Base-by-base conservation (phyloP, 148 eudicot genomes). In the Dysphania ambrosioides region DNA sequence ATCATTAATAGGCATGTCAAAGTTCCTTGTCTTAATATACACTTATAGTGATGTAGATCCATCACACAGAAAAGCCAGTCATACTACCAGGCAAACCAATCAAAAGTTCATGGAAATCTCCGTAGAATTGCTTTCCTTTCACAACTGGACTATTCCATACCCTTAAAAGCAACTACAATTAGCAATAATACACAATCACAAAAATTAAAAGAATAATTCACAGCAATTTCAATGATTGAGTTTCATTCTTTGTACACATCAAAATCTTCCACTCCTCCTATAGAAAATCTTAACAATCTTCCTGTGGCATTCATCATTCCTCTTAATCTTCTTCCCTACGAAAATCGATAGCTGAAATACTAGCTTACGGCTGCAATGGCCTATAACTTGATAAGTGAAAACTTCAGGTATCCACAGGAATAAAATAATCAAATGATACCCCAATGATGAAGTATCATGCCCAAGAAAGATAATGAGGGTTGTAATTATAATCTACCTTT, bases 1-100 rank as follows among this genome's bases (percentile, higher is more conserved):
- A 42, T 26, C 7, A 71, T 51, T 53, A 56, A 75, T 8, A 35
- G n/a, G 72, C 32, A 69, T 68, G 47, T 32, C 44, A 65, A 10
- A 30, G 24, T 36, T 26, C 4, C 34, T 23, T 35, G 34, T 35
- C 66, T 47, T n/a, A n/a, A 18, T 29, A 29, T 4, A 71, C 32
- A 64, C 26, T 64, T 34, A 40, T 18, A 18, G 11, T 19, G 40
- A 5, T 21, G 40, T 36, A 35, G 47, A 36, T 35, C 44, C n/a
- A 35, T 38, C 29, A 36, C 47, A 34, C 23, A 34, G 41, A 13
- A 13, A 7, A 32, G 69, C n/a, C n/a, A 65, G 13, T 19, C 47
- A 35, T 9, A 16, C 5, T 65, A 38, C 21, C 69, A 21, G 47
- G 15, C 69, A 65, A 65, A 41, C 34, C 13, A 19, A 35, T 34